These are phyloP conservation scores for Diaporthe citriasiana DNA, from an alignment of 2,329 filamentous ascomycete species.

Conservation along the genomic window DNA sequence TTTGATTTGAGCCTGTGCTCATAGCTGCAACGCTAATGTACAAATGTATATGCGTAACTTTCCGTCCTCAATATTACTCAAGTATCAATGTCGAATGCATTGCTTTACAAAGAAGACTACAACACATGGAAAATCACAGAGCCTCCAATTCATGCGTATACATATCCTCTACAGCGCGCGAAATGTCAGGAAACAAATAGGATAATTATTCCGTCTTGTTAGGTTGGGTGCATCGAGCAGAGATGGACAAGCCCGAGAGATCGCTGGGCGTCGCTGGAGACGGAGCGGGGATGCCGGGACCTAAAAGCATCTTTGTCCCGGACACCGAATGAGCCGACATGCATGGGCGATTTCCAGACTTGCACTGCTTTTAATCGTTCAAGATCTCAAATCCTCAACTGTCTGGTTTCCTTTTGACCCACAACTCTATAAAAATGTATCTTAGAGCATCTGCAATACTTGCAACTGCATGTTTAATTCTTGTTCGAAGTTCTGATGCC, in stretches of 20 bases:
- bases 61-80: neutral
- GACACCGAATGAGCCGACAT: neutral
- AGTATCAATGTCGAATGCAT: neutral
- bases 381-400: neutral
- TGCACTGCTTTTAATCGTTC: neutral
- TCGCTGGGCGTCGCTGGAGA: neutral
- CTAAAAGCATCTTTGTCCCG: neutral
- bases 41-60: too few species aligned
- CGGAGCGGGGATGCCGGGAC: neutral
- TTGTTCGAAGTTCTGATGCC: neutral
- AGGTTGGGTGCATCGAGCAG: neutral
- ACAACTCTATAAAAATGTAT: neutral
- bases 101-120: too few species aligned
- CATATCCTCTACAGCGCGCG: too few species aligned
- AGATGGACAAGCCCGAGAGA: neutral
- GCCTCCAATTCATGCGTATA: neutral
- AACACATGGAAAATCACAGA: neutral
- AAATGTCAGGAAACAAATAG: neutral
- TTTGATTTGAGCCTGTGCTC: too few species aligned
- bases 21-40: too few species aligned
- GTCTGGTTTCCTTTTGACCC: too few species aligned
- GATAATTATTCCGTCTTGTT: slow-evolving; percentile 9
- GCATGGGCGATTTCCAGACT: too few species aligned
- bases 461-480: neutral
- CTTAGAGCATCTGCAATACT: neutral